Conservation (phyloP, 352 stramenopile genomes). For the Globisporangium carolinianum region DNA sequence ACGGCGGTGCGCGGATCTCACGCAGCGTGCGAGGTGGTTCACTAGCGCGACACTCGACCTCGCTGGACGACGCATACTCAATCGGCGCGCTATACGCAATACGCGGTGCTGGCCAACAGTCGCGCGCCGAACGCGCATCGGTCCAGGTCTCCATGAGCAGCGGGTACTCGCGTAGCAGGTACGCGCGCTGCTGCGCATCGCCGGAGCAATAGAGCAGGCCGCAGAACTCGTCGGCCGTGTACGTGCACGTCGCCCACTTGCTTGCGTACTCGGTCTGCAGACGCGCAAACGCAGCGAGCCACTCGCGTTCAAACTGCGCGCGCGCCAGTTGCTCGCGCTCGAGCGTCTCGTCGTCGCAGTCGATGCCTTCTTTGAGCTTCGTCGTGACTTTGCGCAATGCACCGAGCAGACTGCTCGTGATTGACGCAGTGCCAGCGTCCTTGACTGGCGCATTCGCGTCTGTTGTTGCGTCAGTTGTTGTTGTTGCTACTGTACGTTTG, state of each 20-base stretch:
- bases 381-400: conserved; percentile 50
- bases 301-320: conserved; percentile 42
- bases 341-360: conserved; percentile 28
- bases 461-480: neutral
- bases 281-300: conserved; percentile 49
- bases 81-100: conserved; percentile 13
- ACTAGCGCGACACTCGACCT: neutral
- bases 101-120: conserved; percentile 31
- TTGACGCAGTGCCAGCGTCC: conserved; percentile 5
- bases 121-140: conserved; percentile 16
- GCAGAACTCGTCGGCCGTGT: conserved; percentile 63
- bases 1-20: conserved; percentile 22
- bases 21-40: no score
- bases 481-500: neutral
- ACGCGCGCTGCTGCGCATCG: conserved; percentile 35
- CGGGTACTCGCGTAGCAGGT: conserved; percentile 41
- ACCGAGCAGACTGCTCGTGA: conserved; percentile 37
- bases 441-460: neutral
- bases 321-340: conserved; percentile 32
- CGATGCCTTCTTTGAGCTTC: conserved; percentile 49
- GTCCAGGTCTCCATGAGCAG: conserved; percentile 57
- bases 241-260: conserved; percentile 64
- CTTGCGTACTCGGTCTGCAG: conserved; percentile 34
- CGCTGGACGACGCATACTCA: conserved; percentile 8
- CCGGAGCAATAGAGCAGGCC: conserved; percentile 47